Conservation (phyloP, 2,329 filamentous ascomycete genomes). For the Fusarium sacchari region DNA sequence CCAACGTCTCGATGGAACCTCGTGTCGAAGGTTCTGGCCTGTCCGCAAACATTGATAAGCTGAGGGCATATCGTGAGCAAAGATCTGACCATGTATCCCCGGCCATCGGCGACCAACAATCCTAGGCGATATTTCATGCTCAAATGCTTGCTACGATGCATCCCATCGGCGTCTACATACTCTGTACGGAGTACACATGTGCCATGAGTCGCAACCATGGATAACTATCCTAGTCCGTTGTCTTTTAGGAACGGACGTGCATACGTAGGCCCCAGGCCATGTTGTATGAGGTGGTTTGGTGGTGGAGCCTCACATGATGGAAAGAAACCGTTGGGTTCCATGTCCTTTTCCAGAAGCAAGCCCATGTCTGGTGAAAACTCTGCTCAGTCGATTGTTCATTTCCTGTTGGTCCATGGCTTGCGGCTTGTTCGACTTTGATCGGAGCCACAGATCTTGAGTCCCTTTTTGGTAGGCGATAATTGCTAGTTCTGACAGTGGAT, state of each 20-base stretch:
- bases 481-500: constrained; percentile 22
- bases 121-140: constrained; percentile 12
- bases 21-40: not conserved
- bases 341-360: constrained; percentile 30
- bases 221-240: not conserved
- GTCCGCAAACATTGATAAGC: not conserved
- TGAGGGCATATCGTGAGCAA: constrained; percentile 1
- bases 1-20: not conserved
- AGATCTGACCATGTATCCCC: not conserved
- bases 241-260: constrained; percentile 5
- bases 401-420: constrained; percentile 18
- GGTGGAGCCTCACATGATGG: constrained; percentile 31
- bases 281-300: constrained; percentile 18
- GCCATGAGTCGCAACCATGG: constrained; percentile 24
- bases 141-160: constrained; percentile 3
- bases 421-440: constrained; percentile 10
- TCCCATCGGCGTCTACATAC: constrained; percentile 8
- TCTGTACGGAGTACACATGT: no score
- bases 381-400: constrained; percentile 19
- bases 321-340: constrained; percentile 23
- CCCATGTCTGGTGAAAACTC: constrained; percentile 30
- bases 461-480: constrained; percentile 13
- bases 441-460: constrained; percentile 16
- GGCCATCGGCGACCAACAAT: constrained; percentile 4
- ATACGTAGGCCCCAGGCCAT: constrained; percentile 4